Conservation (phyloP, 352 stramenopile species). For the Phytophthora pistaciae region DNA sequence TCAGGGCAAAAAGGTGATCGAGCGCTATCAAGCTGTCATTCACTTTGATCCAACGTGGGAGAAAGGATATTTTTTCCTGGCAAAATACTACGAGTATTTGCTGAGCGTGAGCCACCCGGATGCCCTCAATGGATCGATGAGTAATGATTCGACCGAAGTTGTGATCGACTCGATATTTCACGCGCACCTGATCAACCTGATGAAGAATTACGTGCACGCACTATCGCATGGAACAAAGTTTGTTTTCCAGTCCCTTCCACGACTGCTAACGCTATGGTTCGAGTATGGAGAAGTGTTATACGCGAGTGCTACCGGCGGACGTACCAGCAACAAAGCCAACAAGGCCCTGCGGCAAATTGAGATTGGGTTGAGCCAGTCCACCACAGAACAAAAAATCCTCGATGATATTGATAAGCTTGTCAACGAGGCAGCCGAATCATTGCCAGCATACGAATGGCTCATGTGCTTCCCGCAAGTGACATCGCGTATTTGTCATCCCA, state of each 20-base stretch:
- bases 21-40: slow-evolving; percentile 96
- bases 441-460: slow-evolving; percentile 96
- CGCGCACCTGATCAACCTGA: slow-evolving; percentile 86
- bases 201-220: slow-evolving; percentile 95
- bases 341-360: slow-evolving; percentile 76
- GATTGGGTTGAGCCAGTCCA: slow-evolving; percentile 62
- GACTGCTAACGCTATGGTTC: slow-evolving; percentile 98
- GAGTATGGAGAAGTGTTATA: slow-evolving; percentile 93
- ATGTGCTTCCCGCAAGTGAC: slow-evolving; percentile 98
- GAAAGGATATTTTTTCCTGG: slow-evolving; percentile 92
- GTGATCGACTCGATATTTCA: slow-evolving; percentile 71
- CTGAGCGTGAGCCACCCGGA: slow-evolving; percentile 79
- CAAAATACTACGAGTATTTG: slow-evolving; percentile 94
- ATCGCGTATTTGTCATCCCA: slow-evolving; percentile 94
- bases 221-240: slow-evolving; percentile 93
- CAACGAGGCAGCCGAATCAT: slow-evolving; percentile 54
- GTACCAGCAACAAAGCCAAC: slow-evolving; percentile 54
- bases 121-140: slow-evolving; percentile 39
- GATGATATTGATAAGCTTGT: slow-evolving; percentile 74
- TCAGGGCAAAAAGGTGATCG: slow-evolving; percentile 94
- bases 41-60: slow-evolving; percentile 95
- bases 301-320: slow-evolving; percentile 23
- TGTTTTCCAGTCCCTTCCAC: slow-evolving; percentile 97
- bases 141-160: slow-evolving; percentile 49
- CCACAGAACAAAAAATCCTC: slow-evolving; percentile 67